A percentile compares a stretch with the other conserved stretches of the same genome.
phyloP scores from a whole-genome alignment of 352 stramenopile genomes.

The Plasmopara halstedii region DNA sequence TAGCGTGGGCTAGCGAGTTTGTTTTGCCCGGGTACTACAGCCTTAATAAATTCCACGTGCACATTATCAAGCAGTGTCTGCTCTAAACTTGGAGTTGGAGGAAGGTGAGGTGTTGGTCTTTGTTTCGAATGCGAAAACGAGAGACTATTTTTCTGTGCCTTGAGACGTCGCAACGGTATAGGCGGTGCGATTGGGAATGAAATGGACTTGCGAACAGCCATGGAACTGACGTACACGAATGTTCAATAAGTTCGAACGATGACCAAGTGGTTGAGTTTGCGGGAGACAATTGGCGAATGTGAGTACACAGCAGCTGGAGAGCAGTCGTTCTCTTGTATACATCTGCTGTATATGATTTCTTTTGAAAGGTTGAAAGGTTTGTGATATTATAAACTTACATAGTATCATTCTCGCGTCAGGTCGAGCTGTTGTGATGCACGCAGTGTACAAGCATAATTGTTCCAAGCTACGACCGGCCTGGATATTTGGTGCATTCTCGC shows the following conservation, averaged over 20 bases:
- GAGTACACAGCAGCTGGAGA: background rate
- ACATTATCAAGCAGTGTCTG: conserved; percentile 66
- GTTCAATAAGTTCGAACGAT: background rate
- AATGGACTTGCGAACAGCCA: conserved; percentile 31
- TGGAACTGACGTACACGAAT: background rate
- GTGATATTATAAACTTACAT: too few relatives aligned
- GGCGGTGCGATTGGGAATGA: conserved; percentile 27
- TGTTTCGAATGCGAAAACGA: conserved; percentile 47
- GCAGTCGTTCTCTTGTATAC: background rate
- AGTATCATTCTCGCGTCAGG: too few relatives aligned
- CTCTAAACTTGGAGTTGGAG: conserved; percentile 37
- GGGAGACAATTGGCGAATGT: background rate
- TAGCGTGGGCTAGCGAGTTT: conserved; percentile 65
- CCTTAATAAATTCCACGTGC: conserved; percentile 77
- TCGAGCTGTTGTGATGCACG: too few relatives aligned
- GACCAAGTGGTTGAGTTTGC: background rate
- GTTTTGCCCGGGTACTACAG: conserved; percentile 52
- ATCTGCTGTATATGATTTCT: too few relatives aligned
- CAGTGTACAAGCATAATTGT: too few relatives aligned
- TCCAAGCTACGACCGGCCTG: too few relatives aligned
- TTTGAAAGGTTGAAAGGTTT: too few relatives aligned
- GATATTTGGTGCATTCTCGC: too few relatives aligned
- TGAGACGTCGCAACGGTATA: conserved; percentile 26
- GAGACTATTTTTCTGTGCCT: conserved; percentile 22
- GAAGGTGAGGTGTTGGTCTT: conserved; percentile 33